phyloP scores from a whole-genome alignment of 2,329 filamentous ascomycete species.

The Dactylellina parvicollis region DNA sequence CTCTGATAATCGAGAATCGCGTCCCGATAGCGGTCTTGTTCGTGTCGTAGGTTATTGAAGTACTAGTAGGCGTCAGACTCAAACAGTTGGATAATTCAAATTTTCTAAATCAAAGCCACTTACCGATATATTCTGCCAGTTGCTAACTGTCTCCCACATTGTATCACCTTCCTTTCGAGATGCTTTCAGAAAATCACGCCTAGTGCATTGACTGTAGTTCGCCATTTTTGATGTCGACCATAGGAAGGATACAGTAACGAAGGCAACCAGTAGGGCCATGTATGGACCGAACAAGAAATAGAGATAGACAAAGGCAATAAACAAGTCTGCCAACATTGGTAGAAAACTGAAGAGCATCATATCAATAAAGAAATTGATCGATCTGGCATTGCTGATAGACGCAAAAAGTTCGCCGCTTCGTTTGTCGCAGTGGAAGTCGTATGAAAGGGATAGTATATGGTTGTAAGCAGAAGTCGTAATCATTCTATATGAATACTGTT shows the following conservation, averaged over 20 bases:
- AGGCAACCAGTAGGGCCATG: constrained; percentile 66
- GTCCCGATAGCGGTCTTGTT: constrained; percentile 65
- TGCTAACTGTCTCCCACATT: constrained; percentile 61
- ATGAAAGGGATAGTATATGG: constrained; percentile 75
- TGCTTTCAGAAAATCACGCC: constrained; percentile 61
- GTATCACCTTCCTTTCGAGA: constrained; percentile 60
- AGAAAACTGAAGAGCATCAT: constrained; percentile 69
- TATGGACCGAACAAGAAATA: constrained; percentile 72
- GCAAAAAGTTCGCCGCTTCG: constrained; percentile 73
- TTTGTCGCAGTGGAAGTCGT: constrained; percentile 75
- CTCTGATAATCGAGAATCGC: constrained; percentile 61
- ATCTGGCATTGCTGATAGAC: constrained; percentile 71
- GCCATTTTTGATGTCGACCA: constrained; percentile 64
- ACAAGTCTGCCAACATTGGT: constrained; percentile 72
- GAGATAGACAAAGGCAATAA: constrained; percentile 70
- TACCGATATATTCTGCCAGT: constrained; percentile 62
- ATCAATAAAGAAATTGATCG: constrained; percentile 70
- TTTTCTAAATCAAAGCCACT: constrained; percentile 33
- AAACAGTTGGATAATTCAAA: not conserved
- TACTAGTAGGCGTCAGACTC: constrained; percentile 60
- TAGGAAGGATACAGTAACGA: constrained; percentile 66
- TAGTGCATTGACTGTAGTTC: constrained; percentile 58
- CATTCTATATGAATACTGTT: constrained; percentile 69
- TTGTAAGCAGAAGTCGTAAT: constrained; percentile 72
- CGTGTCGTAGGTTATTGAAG: constrained; percentile 69